phyloP scores from a whole-genome alignment of 1,284 basidiomycete genomes.

The Ustilago esculenta region DNA sequence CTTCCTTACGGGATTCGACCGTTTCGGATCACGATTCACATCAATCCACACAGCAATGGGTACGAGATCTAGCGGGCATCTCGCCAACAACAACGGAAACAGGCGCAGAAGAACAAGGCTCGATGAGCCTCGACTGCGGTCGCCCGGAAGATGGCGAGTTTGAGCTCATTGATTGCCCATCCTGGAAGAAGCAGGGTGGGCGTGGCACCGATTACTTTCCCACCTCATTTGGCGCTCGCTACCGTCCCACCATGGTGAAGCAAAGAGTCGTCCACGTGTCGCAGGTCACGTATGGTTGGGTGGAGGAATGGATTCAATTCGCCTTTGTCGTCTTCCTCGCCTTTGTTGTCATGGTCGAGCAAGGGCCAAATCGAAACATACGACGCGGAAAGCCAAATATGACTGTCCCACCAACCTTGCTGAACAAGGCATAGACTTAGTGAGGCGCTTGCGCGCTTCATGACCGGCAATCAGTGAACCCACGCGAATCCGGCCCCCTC shows the following conservation, averaged over 20 bases:
- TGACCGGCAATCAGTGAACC: background rate
- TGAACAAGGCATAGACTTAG: conserved; percentile 3
- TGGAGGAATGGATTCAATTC: conserved; percentile 57
- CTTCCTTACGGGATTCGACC: conserved; percentile 6
- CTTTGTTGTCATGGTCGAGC: conserved; percentile 54
- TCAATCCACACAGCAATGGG: conserved; percentile 28
- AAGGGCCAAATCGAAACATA: conserved; percentile 27
- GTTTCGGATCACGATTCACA: conserved; percentile 8
- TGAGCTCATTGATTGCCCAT: conserved; percentile 48
- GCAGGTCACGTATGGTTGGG: conserved; percentile 50
- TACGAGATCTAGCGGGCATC: conserved; percentile 19
- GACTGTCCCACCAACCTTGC: conserved; percentile 2
- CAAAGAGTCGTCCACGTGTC: conserved; percentile 47
- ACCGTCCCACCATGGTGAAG: conserved; percentile 54
- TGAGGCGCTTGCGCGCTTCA: too few relatives aligned
- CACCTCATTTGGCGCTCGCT: conserved; percentile 48
- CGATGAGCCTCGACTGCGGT: conserved; percentile 12
- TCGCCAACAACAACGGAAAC: conserved; percentile 8
- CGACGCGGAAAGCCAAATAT: conserved; percentile 9
- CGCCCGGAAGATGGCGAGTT: conserved; percentile 46
- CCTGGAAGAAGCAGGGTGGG: conserved; percentile 46
- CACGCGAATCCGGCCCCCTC: background rate
- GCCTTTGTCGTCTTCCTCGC: conserved; percentile 57
- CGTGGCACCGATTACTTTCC: conserved; percentile 58
- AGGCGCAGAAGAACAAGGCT: conserved; percentile 4